phyloP scores from a whole-genome alignment of 139 green algal species.

The Tetraselmis chui region DNA sequence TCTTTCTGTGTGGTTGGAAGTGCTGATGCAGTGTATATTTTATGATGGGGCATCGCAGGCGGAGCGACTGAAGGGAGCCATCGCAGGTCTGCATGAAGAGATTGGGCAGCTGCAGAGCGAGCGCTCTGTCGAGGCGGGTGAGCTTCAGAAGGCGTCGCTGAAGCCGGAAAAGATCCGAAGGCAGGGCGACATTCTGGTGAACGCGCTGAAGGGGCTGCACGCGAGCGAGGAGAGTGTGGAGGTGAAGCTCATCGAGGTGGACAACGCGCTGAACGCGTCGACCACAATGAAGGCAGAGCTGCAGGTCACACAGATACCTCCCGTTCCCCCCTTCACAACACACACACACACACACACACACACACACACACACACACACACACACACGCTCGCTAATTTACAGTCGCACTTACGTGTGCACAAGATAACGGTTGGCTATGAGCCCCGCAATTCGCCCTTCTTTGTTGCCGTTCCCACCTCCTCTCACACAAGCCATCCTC shows the following conservation, averaged over 20 bases:
- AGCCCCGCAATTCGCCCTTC: too few species aligned
- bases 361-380: too few species aligned
- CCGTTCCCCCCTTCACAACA: not conserved
- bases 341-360: too few species aligned
- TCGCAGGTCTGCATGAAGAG: conserved; percentile 3
- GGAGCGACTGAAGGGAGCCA: not conserved
- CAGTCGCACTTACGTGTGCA: too few species aligned
- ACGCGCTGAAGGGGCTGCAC: conserved; percentile 18
- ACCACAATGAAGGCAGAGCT: not conserved
- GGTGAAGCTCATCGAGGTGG: not conserved
- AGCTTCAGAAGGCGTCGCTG: conserved; percentile 17
- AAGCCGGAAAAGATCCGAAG: conserved; percentile 11
- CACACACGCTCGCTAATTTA: too few species aligned
- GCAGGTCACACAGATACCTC: too few species aligned
- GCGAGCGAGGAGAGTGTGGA: conserved; percentile 3
- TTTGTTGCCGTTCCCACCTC: too few species aligned
- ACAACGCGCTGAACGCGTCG: not conserved
- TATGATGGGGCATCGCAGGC: too few species aligned
- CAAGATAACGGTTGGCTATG: too few species aligned
- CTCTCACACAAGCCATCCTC: too few species aligned
- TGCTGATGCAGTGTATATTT: too few species aligned
- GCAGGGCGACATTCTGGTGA: conserved; percentile 17
- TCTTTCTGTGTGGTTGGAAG: too few species aligned
- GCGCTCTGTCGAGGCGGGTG: conserved; percentile 3
- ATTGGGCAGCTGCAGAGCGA: conserved; percentile 16